Percentiles rank a stretch among this genome's conserved stretches.
Evolutionary conservation across 2,329 filamentous ascomycete genomes (phyloP).

Genomic region (Aspergillus udagawae): DNA sequence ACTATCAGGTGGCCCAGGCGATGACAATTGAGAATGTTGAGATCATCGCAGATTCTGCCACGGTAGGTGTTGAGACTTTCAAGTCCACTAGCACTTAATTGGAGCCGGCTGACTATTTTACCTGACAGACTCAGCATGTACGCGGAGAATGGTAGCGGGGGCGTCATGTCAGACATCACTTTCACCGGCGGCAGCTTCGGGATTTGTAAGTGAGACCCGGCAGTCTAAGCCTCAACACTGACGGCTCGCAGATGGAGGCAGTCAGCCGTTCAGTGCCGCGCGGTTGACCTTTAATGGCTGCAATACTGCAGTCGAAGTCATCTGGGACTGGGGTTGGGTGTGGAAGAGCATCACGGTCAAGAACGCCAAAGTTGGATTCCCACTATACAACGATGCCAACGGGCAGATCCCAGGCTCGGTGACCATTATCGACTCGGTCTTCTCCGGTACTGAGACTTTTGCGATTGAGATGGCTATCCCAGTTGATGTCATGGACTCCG

Average conservation of each 20-base stretch:
- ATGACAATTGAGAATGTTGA: constrained; percentile 61
- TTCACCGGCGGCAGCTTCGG: constrained; percentile 56
- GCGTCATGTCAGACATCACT: constrained; percentile 55
- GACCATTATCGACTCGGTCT: too few species aligned
- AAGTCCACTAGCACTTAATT: background rate
- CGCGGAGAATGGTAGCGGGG: constrained; percentile 45
- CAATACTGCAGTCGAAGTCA: too few species aligned
- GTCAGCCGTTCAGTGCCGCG: constrained; percentile 54
- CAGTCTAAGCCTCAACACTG: background rate
- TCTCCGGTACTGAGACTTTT: too few species aligned
- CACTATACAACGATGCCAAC: too few species aligned
- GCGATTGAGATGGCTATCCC: too few species aligned
- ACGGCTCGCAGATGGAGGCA: constrained; percentile 40
- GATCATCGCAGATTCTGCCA: background rate
- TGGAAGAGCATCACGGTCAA: too few species aligned
- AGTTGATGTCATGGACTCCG: too few species aligned
- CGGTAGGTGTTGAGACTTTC: background rate
- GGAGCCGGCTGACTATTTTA: background rate
- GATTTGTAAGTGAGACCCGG: background rate
- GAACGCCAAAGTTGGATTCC: too few species aligned
- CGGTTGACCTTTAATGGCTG: too few species aligned
- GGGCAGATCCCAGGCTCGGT: too few species aligned
- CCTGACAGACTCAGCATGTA: constrained; percentile 13
- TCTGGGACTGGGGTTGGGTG: too few species aligned
- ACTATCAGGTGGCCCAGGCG: constrained; percentile 72